A percentile compares a stretch with the other conserved stretches of the same genome.
phyloP scores from a whole-genome alignment of 495 filamentous ascomycete genomes.

The Penicillium chermesinum region DNA sequence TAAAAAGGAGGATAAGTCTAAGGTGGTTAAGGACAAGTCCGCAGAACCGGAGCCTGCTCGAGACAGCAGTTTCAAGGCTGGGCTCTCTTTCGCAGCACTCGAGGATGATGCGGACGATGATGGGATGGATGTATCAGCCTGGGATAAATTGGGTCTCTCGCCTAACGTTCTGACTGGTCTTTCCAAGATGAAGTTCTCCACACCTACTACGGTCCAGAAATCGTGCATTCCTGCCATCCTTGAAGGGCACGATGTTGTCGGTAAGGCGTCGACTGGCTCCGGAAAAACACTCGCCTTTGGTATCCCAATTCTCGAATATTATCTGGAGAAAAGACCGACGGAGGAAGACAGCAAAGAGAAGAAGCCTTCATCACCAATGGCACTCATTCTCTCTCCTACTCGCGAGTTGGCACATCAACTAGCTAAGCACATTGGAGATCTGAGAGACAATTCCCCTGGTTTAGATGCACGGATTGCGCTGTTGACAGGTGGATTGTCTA shows the following conservation, averaged over 20 bases:
- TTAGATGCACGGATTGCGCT: conserved; percentile 65
- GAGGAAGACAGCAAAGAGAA: conserved; percentile 19
- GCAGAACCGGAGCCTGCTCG: conserved; percentile 27
- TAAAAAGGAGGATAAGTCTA: conserved; percentile 3
- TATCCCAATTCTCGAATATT: conserved; percentile 47
- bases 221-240: conserved; percentile 76
- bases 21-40: conserved; percentile 23
- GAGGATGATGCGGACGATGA: conserved; percentile 42
- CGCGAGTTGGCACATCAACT: conserved; percentile 92
- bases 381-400: conserved; percentile 87
- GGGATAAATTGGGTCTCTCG: conserved; percentile 68
- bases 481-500: conserved; percentile 82
- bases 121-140: conserved; percentile 59
- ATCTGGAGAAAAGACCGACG: conserved; percentile 29
- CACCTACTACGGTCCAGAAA: conserved; percentile 76
- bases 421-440: conserved; percentile 66
- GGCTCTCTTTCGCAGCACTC: conserved; percentile 36
- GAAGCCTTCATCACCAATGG: conserved; percentile 50
- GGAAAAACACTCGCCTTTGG: conserved; percentile 98
- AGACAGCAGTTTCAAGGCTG: conserved; percentile 23
- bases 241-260: conserved; percentile 83
- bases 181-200: conserved; percentile 67
- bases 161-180: conserved; percentile 63
- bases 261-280: conserved; percentile 93
- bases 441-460: conserved; percentile 56